Percentiles rank a stretch among this genome's conserved stretches.
Conservation (phyloP, 768 basidiomycete genomes). For the Dioszegia crocea region DNA sequence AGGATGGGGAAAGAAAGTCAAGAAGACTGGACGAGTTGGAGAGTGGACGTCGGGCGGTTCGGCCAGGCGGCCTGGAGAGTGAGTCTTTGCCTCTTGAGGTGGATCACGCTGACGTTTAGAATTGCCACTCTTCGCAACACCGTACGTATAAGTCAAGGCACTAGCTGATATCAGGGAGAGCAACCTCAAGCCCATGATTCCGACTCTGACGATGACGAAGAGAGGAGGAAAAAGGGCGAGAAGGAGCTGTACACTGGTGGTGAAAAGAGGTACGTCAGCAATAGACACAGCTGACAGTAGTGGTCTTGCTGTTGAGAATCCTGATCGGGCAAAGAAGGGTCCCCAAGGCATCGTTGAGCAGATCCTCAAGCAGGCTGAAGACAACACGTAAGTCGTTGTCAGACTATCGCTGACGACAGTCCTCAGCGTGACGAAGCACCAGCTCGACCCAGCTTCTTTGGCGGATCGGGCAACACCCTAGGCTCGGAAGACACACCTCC, state of each 20-base stretch:
- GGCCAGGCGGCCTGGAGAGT: neutral
- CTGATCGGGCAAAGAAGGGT: constrained; percentile 55
- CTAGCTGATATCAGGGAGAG: neutral
- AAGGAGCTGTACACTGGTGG: constrained; percentile 91
- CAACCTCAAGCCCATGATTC: constrained; percentile 52
- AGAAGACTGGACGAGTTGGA: constrained; percentile 20
- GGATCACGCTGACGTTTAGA: neutral
- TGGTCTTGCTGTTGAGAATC: constrained; percentile 84
- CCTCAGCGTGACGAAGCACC: constrained; percentile 26
- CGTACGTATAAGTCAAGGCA: neutral
- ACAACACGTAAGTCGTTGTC: constrained; percentile 15
- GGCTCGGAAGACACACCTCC: constrained; percentile 74
- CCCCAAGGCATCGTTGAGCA: constrained; percentile 53
- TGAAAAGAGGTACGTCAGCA: constrained; percentile 66
- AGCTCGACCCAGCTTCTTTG: constrained; percentile 53
- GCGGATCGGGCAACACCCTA: constrained; percentile 73
- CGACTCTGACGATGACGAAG: constrained; percentile 55
- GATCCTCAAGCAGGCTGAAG: constrained; percentile 70
- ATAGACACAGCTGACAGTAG: constrained; percentile 52
- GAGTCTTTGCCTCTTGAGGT: neutral
- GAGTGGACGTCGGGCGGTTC: constrained; percentile 5
- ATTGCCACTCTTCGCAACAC: neutral
- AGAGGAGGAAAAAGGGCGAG: constrained; percentile 29
- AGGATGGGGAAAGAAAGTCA: constrained; percentile 36
- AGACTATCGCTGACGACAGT: constrained; percentile 50